Percentiles rank a stretch among this genome's conserved stretches.
Conservation (phyloP, 352 stramenopile species). For the Phytophthora ohioensis region DNA sequence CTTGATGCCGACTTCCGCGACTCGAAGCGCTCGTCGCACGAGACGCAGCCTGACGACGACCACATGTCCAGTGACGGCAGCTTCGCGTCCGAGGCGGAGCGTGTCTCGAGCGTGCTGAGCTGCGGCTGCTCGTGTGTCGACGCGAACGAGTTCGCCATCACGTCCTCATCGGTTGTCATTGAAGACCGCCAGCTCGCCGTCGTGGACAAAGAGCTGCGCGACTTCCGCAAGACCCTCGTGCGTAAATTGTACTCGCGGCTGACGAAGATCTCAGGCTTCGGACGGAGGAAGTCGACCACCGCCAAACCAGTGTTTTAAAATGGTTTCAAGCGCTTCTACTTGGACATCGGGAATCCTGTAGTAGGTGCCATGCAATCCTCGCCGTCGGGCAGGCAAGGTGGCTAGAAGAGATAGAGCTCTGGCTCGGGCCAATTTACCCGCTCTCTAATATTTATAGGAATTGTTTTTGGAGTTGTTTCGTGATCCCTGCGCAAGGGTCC, state of each 20-base stretch:
- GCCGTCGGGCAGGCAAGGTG: slow-evolving; percentile 3
- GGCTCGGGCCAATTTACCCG: neutral
- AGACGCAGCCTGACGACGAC: slow-evolving; percentile 47
- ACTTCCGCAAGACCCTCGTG: slow-evolving; percentile 68
- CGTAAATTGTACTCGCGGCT: slow-evolving; percentile 65
- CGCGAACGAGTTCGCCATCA: slow-evolving; percentile 48
- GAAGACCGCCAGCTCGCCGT: slow-evolving; percentile 74
- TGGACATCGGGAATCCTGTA: slow-evolving; percentile 36
- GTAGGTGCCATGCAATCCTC: slow-evolving; percentile 12
- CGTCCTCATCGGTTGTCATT: slow-evolving; percentile 63
- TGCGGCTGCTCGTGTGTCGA: slow-evolving; percentile 55
- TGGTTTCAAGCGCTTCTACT: slow-evolving; percentile 4
- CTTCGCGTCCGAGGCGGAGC: slow-evolving; percentile 45
- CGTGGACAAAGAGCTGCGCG: slow-evolving; percentile 70
- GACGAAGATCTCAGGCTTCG: slow-evolving; percentile 54
- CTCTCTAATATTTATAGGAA: slow-evolving; percentile 45
- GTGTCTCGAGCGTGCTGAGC: slow-evolving; percentile 53
- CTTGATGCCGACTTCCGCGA: slow-evolving; percentile 23
- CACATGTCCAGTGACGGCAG: slow-evolving; percentile 49
- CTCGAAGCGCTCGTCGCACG: slow-evolving; percentile 46
- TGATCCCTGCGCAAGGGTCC: slow-evolving; percentile 3
- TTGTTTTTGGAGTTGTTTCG: slow-evolving; percentile 18
- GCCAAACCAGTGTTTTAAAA: slow-evolving; percentile 24
- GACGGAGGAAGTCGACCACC: slow-evolving; percentile 34
- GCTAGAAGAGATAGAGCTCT: slow-evolving; percentile 21